These are phyloP conservation scores for Amniculicola lignicola DNA, from an alignment of 495 filamentous ascomycete species.

Conservation along the genomic window DNA sequence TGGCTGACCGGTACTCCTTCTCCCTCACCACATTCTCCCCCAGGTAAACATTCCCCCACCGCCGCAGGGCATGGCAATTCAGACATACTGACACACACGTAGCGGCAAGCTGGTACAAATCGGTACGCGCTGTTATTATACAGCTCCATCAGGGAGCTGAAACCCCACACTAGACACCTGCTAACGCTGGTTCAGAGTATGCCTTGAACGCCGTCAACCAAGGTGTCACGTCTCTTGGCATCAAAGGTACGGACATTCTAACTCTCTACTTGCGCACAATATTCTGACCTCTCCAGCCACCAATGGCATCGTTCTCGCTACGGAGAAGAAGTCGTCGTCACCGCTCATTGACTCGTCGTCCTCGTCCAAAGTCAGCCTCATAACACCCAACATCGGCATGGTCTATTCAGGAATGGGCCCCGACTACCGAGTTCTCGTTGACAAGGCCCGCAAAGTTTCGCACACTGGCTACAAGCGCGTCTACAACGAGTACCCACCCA, in stretches of 20 bases:
- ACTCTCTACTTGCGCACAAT: not conserved
- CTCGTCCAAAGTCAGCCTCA: slow-evolving; percentile 93
- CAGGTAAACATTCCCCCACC: slow-evolving; percentile 60
- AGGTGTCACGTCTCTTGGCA: slow-evolving; percentile 95
- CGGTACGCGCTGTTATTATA: slow-evolving; percentile 48
- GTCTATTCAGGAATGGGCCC: slow-evolving; percentile 99
- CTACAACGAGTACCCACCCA: slow-evolving; percentile 99
- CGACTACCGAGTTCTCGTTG: slow-evolving; percentile 95
- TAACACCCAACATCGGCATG: slow-evolving; percentile 99
- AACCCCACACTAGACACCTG: slow-evolving; percentile 20
- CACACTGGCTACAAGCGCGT: slow-evolving; percentile 99
- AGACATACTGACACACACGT: slow-evolving; percentile 47
- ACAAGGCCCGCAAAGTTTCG: slow-evolving; percentile 97
- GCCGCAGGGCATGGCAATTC: not conserved
- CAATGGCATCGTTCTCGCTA: slow-evolving; percentile 98
- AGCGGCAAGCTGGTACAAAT: slow-evolving; percentile 93
- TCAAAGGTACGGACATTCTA: slow-evolving; percentile 68
- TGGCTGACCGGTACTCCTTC: slow-evolving; percentile 99
- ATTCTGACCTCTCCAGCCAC: slow-evolving; percentile 58
- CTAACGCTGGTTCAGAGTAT: slow-evolving; percentile 68
- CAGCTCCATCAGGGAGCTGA: not conserved
- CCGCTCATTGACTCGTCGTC: slow-evolving; percentile 91
- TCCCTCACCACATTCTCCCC: slow-evolving; percentile 99
- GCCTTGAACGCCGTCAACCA: slow-evolving; percentile 98
- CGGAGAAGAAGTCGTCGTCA: slow-evolving; percentile 98